Percentiles rank a stretch among this genome's conserved stretches.
Conservation (phyloP, 805 yeast genomes). For the Myxozyma neglecta region DNA sequence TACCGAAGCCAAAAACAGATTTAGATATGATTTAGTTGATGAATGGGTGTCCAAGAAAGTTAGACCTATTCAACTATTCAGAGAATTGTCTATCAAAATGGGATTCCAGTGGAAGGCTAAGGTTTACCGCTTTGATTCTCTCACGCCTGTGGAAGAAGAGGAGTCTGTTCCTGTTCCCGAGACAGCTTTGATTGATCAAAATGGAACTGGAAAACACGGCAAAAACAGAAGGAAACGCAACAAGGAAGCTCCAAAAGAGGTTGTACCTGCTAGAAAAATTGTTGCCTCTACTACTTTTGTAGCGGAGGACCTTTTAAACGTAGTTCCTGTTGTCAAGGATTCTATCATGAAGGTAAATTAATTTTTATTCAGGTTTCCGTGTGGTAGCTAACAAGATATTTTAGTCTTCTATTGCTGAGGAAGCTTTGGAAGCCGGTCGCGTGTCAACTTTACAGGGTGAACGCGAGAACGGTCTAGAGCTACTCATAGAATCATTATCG, state of each 20-base stretch:
- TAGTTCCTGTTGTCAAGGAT: conserved; percentile 76
- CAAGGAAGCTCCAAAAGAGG: conserved; percentile 5
- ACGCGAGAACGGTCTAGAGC: conserved; percentile 56
- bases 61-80: conserved; percentile 51
- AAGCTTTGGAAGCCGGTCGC: conserved; percentile 51
- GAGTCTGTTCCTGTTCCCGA: conserved; percentile 28
- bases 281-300: conserved; percentile 47
- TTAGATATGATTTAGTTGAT: conserved; percentile 56
- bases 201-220: neutral
- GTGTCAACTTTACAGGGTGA: conserved; percentile 35
- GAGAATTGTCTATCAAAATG: conserved; percentile 70
- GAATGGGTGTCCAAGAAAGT: conserved; percentile 48
- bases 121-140: conserved; percentile 48
- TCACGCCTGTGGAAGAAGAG: conserved; percentile 37
- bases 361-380: neutral
- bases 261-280: neutral
- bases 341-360: conserved; percentile 44
- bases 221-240: conserved; percentile 14
- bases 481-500: conserved; percentile 67
- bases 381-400: neutral
- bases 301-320: conserved; percentile 62
- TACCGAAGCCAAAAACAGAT: conserved; percentile 60
- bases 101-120: conserved; percentile 82
- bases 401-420: conserved; percentile 65
- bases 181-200: conserved; percentile 15